Base-by-base conservation (phyloP, 495 filamentous ascomycete species). In the Penicillium soppii region DNA sequence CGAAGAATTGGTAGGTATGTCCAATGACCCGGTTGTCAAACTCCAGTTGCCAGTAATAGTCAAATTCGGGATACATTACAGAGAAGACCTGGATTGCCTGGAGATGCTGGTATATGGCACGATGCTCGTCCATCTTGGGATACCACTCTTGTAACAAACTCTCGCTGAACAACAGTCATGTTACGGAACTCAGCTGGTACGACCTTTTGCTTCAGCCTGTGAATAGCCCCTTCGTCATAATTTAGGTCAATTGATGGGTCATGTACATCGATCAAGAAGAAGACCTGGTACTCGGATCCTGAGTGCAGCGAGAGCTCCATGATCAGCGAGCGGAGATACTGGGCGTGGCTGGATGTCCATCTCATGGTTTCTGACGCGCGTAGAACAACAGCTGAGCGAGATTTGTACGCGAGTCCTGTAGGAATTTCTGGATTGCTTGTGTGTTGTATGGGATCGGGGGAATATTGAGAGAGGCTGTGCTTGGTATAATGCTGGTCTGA, bases 11-110 rank as follows among this genome's bases (percentile, higher is more conserved):
- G 63, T 89, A 89, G 58, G 83, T 74, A 50, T 90, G 82, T 5
- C 86, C 85, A 1, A 80, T 86, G 46, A 81, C 76, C 29, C 87
- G 77, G 22, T 79, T 79, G 62, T 91, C 85, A 54, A 85, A 75
- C 56, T 89, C 86, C 79, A 83, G 84, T 59, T 89, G 88, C 86
- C 86, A 90, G 46, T 85, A 75, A 56, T 74, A 86, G 45, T 87
- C 84, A 50, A 86, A 90, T 48, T 89, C 82, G 0, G 84, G 85
- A 53, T 85, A 77, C 22, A 81, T 73, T 49, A 82, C 73, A 38
- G 82, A 81, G 59, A 91, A 90, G 33, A 67, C 50, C 23, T 71
- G 66, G 22, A 63, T 21, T n/a, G 66, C 54, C 25, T 68, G 66
- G 22, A 53, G 43, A 37, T 65, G 51, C 10, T 67, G 62, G 15